Conservation (phyloP, 768 basidiomycete genomes). For the Tylopilus felleus region DNA sequence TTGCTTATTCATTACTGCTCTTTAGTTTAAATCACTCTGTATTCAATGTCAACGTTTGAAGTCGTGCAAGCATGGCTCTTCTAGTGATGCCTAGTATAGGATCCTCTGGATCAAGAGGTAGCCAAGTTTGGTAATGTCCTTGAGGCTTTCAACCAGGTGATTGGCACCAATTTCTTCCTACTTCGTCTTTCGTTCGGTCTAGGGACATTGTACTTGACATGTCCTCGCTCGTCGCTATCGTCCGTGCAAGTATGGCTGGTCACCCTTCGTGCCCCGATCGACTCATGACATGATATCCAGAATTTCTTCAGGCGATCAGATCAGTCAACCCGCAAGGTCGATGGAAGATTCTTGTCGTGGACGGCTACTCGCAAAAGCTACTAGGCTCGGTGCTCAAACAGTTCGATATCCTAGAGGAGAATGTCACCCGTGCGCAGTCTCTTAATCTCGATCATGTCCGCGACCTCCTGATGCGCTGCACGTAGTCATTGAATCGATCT, state of each 20-base stretch:
- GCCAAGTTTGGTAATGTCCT: slow-evolving; percentile 11
- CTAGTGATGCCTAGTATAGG: too few relatives aligned
- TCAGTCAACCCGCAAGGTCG: slow-evolving; percentile 79
- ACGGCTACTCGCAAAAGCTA: slow-evolving; percentile 84
- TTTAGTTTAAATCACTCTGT: slow-evolving; percentile 11
- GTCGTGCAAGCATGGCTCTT: neutral
- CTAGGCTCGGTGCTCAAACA: slow-evolving; percentile 84
- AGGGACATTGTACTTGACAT: slow-evolving; percentile 9
- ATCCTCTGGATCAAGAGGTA: neutral
- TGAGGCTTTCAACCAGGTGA: neutral
- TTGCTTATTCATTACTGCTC: neutral
- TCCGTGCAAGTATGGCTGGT: slow-evolving; percentile 42
- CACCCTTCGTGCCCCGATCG: neutral
- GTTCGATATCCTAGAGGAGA: slow-evolving; percentile 93
- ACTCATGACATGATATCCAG: slow-evolving; percentile 37
- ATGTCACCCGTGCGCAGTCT: slow-evolving; percentile 80
- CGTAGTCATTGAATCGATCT: slow-evolving; percentile 89
- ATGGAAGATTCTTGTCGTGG: slow-evolving; percentile 99
- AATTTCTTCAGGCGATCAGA: slow-evolving; percentile 83
- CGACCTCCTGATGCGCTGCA: slow-evolving; percentile 8
- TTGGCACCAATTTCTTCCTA: neutral
- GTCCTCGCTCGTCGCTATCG: slow-evolving; percentile 47
- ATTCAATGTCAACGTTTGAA: neutral
- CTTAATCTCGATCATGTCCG: neutral
- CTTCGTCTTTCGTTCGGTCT: neutral